Base-by-base conservation (phyloP, 768 basidiomycete genomes). In the Butyriboletus loyo region DNA sequence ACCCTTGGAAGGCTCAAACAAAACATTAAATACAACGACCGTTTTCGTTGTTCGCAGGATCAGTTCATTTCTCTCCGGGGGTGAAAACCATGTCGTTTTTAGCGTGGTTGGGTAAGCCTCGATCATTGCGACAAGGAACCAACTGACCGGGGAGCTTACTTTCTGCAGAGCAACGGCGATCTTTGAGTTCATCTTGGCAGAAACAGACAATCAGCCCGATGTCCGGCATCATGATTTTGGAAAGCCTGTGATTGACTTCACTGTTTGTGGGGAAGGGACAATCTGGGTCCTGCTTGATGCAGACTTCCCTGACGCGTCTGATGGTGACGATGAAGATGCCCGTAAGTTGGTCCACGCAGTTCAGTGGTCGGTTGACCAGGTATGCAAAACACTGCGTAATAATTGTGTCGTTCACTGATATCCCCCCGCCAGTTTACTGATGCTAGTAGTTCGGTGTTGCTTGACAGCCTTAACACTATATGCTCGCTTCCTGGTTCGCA, bases 21-120 rank as follows among this genome's bases (percentile, higher is more conserved):
- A 63, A 25, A 59, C 61, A 30, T 30, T 51, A 19, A 63, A 62
- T 24, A 46, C 55, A 21, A 70, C 70, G 28, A 51, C 56, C 1
- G 73, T 86, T 0, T 73, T 91, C 25, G 86, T 82, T 17, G 70
- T 91, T 10, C 75, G 72, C 31, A 79, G 74, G 55, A 82, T 92
- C 42, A 72, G 67, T 25, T 80, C 82, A 6, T 60, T 81, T 7
- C 52, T 73, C 7, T 66, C 73, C 4, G 68, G 67, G 8, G 65
- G 61, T 5, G 68, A 70, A 13, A 67, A 64, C 5, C 69, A 75
- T 55, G 57, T 90, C 14, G 54, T 91, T 6, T 92, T 92, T 65
- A 85, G 75, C 53, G 87, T 77, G 6, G 76, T 89, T 48, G 90
- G 91, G 91, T 92, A 60, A 41, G 84, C 70, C 11, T 24, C 30